A percentile compares a stretch with the other conserved stretches of the same genome.
Evolutionary conservation across 2,329 filamentous ascomycete genomes (phyloP).

Genomic region (Colletotrichum cordylinicola): DNA sequence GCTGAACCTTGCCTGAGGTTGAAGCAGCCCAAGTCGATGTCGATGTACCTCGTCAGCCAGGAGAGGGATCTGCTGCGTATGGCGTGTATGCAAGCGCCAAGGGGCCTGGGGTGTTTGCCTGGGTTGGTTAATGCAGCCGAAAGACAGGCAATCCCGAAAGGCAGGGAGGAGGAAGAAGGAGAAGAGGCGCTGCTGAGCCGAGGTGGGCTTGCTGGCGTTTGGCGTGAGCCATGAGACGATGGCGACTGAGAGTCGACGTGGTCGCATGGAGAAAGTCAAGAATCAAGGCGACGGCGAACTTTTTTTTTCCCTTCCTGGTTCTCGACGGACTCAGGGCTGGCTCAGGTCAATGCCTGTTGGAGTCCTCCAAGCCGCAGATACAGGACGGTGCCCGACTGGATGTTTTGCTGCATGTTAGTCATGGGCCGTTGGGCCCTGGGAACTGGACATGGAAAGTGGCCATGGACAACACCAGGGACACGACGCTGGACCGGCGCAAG

Average conservation of each 20-base stretch:
- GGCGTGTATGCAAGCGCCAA: neutral
- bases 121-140: neutral
- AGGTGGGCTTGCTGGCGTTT: neutral
- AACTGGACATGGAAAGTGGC: neutral
- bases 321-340: neutral
- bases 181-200: neutral
- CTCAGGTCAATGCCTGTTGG: constrained; percentile 11
- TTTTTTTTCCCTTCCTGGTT: neutral
- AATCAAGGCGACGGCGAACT: neutral
- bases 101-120: neutral
- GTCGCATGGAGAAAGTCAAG: neutral
- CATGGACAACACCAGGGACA: neutral
- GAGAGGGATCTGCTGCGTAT: neutral
- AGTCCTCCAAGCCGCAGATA: constrained; percentile 8
- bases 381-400: neutral
- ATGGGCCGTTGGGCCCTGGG: neutral
- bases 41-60: neutral
- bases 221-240: neutral
- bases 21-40: neutral
- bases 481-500: neutral
- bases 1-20: neutral
- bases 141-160: neutral
- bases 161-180: neutral
- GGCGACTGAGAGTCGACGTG: neutral
- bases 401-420: neutral